Percentiles rank a stretch among this genome's conserved stretches.
Evolutionary conservation across 1,139 yeast species (phyloP).

Genomic region (Wickerhamomyces sp.): DNA sequence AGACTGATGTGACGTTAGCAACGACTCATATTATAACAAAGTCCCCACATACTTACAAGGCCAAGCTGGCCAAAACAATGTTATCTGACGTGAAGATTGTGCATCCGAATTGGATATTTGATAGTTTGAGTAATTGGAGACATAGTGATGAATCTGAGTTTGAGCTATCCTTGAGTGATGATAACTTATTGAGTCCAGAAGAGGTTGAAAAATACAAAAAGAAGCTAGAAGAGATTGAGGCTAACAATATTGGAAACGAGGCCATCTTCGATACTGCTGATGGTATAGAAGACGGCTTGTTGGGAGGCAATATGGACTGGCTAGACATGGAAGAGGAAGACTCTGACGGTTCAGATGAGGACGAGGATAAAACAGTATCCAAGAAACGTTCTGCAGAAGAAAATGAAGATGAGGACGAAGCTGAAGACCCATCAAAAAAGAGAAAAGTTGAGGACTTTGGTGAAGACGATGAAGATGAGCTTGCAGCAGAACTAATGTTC

Average conservation of each 20-base stretch:
- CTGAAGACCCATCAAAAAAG: constrained; percentile 19
- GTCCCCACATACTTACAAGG: constrained; percentile 74
- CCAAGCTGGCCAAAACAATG: constrained; percentile 63
- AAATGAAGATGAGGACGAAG: constrained; percentile 22
- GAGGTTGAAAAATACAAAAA: constrained; percentile 31
- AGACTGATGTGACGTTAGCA: constrained; percentile 61
- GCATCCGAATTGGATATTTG: constrained; percentile 91
- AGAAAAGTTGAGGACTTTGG: constrained; percentile 5
- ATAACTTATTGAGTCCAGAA: constrained; percentile 32
- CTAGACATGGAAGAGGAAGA: constrained; percentile 27
- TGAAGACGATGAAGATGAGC: constrained; percentile 10
- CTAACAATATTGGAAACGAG: constrained; percentile 10
- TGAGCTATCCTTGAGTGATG: constrained; percentile 44
- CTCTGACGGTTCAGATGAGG: constrained; percentile 29
- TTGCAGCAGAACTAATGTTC: constrained; percentile 5
- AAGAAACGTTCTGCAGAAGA: constrained; percentile 5
- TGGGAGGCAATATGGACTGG: constrained; percentile 28
- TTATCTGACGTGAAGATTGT: constrained; percentile 69
- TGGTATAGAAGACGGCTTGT: constrained; percentile 21
- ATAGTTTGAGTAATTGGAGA: constrained; percentile 77
- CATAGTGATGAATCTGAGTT: constrained; percentile 62
- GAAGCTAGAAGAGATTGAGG: constrained; percentile 20
- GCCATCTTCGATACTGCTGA: constrained; percentile 13
- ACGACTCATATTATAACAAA: constrained; percentile 90
- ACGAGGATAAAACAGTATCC: constrained; percentile 19